A percentile compares a stretch with the other conserved stretches of the same genome.
Conservation (phyloP, 192 early-diverging fungal species). For the Jimgerdemannia flammicorona region DNA sequence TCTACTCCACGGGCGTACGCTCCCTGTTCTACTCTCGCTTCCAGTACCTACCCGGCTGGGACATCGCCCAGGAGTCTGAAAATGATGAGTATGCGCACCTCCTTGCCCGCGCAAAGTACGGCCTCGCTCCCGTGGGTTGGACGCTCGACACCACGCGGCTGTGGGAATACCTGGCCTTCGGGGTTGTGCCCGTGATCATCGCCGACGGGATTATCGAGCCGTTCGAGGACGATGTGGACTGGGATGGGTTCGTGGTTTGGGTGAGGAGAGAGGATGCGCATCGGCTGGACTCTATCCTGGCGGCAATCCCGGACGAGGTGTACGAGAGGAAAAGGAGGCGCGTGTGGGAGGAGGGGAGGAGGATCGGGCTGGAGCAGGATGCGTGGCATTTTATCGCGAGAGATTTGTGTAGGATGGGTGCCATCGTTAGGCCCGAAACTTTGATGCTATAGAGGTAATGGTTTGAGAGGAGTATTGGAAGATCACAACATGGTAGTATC, state of each 20-base stretch:
- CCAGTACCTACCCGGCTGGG: constrained; percentile 29
- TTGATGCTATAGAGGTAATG: constrained; percentile 4
- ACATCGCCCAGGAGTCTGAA: constrained; percentile 23
- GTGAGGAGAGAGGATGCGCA: constrained; percentile 30
- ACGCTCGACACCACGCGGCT: constrained; percentile 36
- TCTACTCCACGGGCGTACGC: constrained; percentile 36
- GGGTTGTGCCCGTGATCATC: constrained; percentile 45
- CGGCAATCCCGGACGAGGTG: constrained; percentile 30
- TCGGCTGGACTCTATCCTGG: constrained; percentile 8
- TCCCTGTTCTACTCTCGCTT: constrained; percentile 34
- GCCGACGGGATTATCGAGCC: constrained; percentile 47
- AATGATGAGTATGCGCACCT: constrained; percentile 35
- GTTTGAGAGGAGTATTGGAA: too few species aligned
- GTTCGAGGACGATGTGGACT: constrained; percentile 47
- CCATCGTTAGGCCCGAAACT: constrained; percentile 17
- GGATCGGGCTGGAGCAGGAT: constrained; percentile 29
- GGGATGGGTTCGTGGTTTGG: constrained; percentile 35
- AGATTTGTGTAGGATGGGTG: constrained; percentile 33
- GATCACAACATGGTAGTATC: too few species aligned
- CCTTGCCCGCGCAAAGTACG: constrained; percentile 34
- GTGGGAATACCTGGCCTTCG: constrained; percentile 50
- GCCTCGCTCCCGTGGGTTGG: constrained; percentile 39
- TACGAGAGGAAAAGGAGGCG: constrained; percentile 32
- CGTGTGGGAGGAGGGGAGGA: constrained; percentile 35
- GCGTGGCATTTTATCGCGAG: constrained; percentile 46